A percentile compares a stretch with the other conserved stretches of the same genome.
phyloP scores from a whole-genome alignment of 2,329 filamentous ascomycete genomes.

The Simplicillium sp. region DNA sequence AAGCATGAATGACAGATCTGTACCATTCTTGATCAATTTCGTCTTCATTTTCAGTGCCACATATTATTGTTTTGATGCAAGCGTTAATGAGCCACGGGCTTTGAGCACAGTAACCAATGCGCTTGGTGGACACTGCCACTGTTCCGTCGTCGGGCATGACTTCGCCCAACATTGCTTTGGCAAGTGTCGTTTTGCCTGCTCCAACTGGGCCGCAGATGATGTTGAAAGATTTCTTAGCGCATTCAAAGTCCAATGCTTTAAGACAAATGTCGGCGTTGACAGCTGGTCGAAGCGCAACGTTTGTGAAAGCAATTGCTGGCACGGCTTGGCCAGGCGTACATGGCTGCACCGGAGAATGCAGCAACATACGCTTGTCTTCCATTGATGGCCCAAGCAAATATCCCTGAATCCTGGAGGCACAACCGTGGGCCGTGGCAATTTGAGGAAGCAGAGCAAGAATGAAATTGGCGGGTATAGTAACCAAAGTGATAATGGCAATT shows the following conservation, averaged over 20 bases:
- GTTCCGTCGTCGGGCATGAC: neutral
- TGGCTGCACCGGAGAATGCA: too few relatives aligned
- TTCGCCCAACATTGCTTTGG: constrained; percentile 2
- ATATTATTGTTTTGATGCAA: neutral
- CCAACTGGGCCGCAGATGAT: constrained; percentile 1
- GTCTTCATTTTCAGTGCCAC: neutral
- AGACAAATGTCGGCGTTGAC: neutral
- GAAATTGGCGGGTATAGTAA: constrained; percentile 1
- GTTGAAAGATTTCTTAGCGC: neutral
- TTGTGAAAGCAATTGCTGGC: neutral
- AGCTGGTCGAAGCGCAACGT: constrained; percentile 1
- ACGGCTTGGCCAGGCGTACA: neutral
- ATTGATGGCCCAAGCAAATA: neutral
- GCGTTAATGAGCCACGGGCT: constrained; percentile 1
- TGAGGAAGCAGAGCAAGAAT: constrained; percentile 1
- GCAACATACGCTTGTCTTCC: neutral
- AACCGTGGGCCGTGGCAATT: neutral
- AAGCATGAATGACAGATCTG: neutral
- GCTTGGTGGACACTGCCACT: neutral
- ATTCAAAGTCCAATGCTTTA: neutral
- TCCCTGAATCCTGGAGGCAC: neutral
- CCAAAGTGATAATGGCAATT: constrained; percentile 2
- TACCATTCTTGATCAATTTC: neutral
- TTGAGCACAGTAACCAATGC: constrained; percentile 2
- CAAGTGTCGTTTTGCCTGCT: constrained; percentile 1